phyloP scores from a whole-genome alignment of 306 rosid species.

The Prunus mume region DNA sequence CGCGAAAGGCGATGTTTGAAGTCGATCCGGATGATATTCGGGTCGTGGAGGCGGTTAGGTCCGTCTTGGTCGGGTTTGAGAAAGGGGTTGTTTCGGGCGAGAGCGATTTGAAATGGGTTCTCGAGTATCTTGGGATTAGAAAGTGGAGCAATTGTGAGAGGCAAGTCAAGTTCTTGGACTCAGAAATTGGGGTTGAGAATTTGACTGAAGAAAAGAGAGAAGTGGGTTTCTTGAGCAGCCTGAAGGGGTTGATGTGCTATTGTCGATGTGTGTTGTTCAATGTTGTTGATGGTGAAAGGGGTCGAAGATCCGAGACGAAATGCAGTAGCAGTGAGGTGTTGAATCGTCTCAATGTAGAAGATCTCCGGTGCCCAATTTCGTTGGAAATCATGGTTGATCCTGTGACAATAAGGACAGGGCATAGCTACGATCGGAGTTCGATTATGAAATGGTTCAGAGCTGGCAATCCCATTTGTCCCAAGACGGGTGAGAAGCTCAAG shows the following conservation, averaged over 20 bases:
- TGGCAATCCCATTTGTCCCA: slow-evolving; percentile 69
- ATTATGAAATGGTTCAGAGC: slow-evolving; percentile 71
- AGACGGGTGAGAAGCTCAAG: slow-evolving; percentile 59
- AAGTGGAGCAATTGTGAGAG: slow-evolving; percentile 60
- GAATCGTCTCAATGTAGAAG: slow-evolving; percentile 48
- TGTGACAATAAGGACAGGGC: slow-evolving; percentile 75
- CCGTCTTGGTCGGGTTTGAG: slow-evolving; percentile 42
- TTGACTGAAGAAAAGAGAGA: slow-evolving; percentile 35
- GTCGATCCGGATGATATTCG: slow-evolving; percentile 48
- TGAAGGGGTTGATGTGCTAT: slow-evolving; percentile 57
- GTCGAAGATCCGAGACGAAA: slow-evolving; percentile 26
- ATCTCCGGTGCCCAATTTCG: slow-evolving; percentile 84
- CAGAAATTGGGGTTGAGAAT: slow-evolving; percentile 55
- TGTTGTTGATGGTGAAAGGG: slow-evolving; percentile 35
- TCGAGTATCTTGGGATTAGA: slow-evolving; percentile 53
- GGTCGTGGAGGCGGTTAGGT: slow-evolving; percentile 29
- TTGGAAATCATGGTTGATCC: slow-evolving; percentile 82
- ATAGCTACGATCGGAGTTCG: slow-evolving; percentile 81
- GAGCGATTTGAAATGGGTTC: slow-evolving; percentile 42
- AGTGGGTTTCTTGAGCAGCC: slow-evolving; percentile 32
- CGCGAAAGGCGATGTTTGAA: slow-evolving; percentile 42
- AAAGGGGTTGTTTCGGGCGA: slow-evolving; percentile 36
- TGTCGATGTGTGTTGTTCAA: slow-evolving; percentile 56
- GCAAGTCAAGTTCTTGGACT: slow-evolving; percentile 68
- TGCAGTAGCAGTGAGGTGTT: slow-evolving; percentile 9